phyloP scores from a whole-genome alignment of 1,139 yeast species.

The Yamadazyma sp. region DNA sequence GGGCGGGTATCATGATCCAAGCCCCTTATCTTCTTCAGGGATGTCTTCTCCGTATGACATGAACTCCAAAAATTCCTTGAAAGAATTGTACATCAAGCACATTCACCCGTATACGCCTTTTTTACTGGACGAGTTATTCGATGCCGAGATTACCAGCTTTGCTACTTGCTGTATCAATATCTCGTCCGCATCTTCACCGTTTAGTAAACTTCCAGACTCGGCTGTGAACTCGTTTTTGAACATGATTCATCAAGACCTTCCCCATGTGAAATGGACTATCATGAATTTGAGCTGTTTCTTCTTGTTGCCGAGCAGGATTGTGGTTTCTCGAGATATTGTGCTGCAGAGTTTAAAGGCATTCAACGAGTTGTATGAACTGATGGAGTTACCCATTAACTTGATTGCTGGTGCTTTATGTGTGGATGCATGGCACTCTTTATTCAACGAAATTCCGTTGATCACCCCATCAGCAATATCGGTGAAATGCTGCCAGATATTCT shows the following conservation, averaged over 20 bases:
- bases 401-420: slow-evolving; percentile 20
- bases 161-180: slow-evolving; percentile 21
- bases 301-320: slow-evolving; percentile 18
- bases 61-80: slow-evolving; percentile 5
- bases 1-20: not conserved
- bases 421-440: slow-evolving; percentile 21
- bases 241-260: slow-evolving; percentile 11
- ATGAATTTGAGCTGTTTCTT: slow-evolving; percentile 19
- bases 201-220: slow-evolving; percentile 14
- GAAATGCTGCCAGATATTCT: slow-evolving; percentile 11
- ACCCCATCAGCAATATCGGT: slow-evolving; percentile 13
- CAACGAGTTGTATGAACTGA: slow-evolving; percentile 11
- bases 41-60: not conserved
- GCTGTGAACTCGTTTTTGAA: slow-evolving; percentile 15
- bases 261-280: slow-evolving; percentile 17
- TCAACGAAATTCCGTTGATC: slow-evolving; percentile 13
- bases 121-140: slow-evolving; percentile 14
- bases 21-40: not conserved
- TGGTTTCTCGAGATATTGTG: slow-evolving; percentile 12
- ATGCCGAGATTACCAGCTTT: slow-evolving; percentile 15
- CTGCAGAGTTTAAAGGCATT: slow-evolving; percentile 14
- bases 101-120: slow-evolving; percentile 24
- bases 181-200: slow-evolving; percentile 17
- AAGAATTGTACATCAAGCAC: slow-evolving; percentile 14
- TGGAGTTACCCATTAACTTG: slow-evolving; percentile 13